Evolutionary conservation across 1,284 basidiomycete species (phyloP).

Genomic region (Blastosporella zonata): DNA sequence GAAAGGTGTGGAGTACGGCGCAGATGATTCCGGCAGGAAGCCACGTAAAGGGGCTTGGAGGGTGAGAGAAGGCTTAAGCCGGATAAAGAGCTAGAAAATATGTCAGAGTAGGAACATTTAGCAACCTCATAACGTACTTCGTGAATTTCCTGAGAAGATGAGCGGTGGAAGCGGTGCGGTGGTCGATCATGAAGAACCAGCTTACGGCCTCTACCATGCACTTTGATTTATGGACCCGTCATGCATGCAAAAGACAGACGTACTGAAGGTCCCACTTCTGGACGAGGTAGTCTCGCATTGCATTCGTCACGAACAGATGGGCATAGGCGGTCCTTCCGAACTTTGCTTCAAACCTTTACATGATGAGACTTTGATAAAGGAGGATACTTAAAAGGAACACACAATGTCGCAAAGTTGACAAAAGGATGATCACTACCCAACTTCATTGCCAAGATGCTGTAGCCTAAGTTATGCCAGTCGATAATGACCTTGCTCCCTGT

Average conservation of each 20-base stretch:
- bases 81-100: slow-evolving; percentile 28
- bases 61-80: slow-evolving; percentile 27
- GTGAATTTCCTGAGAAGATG: slow-evolving; percentile 68
- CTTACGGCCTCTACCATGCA: slow-evolving; percentile 62
- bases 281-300: slow-evolving; percentile 75
- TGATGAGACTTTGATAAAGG: background rate
- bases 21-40: slow-evolving; percentile 34
- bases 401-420: slow-evolving; percentile 77
- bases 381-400: slow-evolving; percentile 7
- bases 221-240: background rate
- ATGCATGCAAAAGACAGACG: slow-evolving; percentile 30
- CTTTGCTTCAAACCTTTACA: slow-evolving; percentile 70
- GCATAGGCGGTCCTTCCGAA: slow-evolving; percentile 83
- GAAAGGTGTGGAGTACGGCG: slow-evolving; percentile 65
- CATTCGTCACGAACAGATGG: slow-evolving; percentile 92
- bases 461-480: slow-evolving; percentile 99
- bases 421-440: slow-evolving; percentile 67
- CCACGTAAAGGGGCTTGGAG: slow-evolving; percentile 25
- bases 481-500: slow-evolving; percentile 86
- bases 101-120: background rate
- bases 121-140: slow-evolving; percentile 45
- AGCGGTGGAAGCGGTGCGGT: slow-evolving; percentile 74
- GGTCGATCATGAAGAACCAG: slow-evolving; percentile 86
- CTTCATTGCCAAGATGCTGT: slow-evolving; percentile 87
- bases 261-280: slow-evolving; percentile 78